These are phyloP conservation scores for Chalaropsis thielavioides DNA, from an alignment of 2,329 filamentous ascomycete species.

Conservation along the genomic window DNA sequence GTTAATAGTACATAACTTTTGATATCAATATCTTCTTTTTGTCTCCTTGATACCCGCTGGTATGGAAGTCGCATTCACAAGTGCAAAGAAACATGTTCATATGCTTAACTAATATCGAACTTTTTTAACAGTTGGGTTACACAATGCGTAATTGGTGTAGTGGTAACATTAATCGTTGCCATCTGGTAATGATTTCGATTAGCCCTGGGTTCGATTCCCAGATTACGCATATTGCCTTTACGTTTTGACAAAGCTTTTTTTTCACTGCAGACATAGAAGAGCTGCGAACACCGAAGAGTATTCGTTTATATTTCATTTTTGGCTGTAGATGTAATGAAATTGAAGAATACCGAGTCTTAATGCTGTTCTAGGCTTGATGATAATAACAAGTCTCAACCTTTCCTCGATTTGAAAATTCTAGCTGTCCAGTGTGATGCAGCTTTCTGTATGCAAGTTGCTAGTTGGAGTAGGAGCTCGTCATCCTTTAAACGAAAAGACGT, in stretches of 20 bases:
- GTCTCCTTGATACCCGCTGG: too few relatives aligned
- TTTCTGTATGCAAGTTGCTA: too few relatives aligned
- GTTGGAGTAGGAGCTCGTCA: not conserved
- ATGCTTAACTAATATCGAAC: not conserved
- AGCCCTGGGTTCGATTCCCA: conserved; percentile 14
- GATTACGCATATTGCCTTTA: not conserved
- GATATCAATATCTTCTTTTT: too few relatives aligned
- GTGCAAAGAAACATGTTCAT: too few relatives aligned
- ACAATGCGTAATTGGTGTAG: conserved; percentile 11
- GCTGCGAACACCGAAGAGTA: not conserved
- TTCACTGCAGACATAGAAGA: not conserved
- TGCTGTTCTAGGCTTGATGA: too few relatives aligned
- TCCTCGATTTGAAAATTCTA: too few relatives aligned
- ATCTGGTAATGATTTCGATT: conserved; percentile 13
- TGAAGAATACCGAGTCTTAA: too few relatives aligned
- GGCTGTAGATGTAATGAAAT: too few relatives aligned
- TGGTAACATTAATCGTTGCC: conserved; percentile 14
- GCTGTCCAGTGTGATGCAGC: too few relatives aligned
- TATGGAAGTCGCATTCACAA: too few relatives aligned
- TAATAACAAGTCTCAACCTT: too few relatives aligned
- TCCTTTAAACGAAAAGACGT: not conserved
- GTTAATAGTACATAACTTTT: not conserved
- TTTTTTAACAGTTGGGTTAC: not conserved
- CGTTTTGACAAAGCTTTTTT: not conserved
- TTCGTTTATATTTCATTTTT: not conserved